These are phyloP conservation scores for Capronia americana DNA, from an alignment of 2,329 filamentous ascomycete genomes.

Conservation along the genomic window DNA sequence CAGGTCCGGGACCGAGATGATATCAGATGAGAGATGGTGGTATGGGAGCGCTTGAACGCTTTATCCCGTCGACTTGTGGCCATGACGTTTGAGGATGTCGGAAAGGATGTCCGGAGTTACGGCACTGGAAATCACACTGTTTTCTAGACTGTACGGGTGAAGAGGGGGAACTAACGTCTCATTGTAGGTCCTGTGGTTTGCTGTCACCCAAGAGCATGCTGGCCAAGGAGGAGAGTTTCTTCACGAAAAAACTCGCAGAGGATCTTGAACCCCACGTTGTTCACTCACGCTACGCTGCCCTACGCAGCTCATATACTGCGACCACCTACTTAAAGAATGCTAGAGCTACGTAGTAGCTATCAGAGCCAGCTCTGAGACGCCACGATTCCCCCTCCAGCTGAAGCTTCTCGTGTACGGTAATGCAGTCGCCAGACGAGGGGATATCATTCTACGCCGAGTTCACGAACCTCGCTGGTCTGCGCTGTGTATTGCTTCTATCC, in stretches of 20 bases:
- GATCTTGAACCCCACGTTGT: not conserved
- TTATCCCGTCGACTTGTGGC: not conserved
- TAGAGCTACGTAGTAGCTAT: not conserved
- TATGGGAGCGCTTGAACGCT: not conserved
- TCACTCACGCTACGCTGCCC: not conserved
- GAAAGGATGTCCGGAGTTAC: not conserved
- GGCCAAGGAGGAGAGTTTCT: not conserved
- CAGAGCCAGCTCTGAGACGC: not conserved
- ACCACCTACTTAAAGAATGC: not conserved
- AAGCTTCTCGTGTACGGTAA: not conserved
- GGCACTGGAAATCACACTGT: not conserved
- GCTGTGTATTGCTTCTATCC: not conserved
- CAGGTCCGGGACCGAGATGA: no score
- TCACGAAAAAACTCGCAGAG: not conserved
- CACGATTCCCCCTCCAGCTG: not conserved
- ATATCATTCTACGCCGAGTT: not conserved
- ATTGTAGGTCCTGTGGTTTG: not conserved
- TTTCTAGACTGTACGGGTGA: not conserved
- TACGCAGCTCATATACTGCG: not conserved
- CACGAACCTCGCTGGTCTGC: not conserved
- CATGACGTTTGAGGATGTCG: not conserved
- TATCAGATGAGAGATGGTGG: no score
- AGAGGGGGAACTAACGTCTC: not conserved
- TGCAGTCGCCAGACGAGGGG: not conserved
- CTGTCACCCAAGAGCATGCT: not conserved